phyloP scores from a whole-genome alignment of 1,139 yeast genomes.

The Sugiyamaella pinicola region DNA sequence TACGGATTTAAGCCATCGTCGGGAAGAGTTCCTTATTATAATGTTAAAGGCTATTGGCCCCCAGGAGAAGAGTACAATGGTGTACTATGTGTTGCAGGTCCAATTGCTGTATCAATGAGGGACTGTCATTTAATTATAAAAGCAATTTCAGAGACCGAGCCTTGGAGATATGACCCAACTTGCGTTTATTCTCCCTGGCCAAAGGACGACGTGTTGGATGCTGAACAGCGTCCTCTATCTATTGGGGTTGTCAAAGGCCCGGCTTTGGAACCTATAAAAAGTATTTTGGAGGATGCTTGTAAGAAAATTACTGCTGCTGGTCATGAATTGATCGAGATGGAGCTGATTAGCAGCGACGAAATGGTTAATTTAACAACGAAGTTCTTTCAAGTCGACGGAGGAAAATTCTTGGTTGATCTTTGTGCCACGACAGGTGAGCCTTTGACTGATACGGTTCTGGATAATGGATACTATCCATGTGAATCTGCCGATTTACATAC shows the following conservation, averaged over 20 bases:
- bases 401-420: constrained; percentile 42
- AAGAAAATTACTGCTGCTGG: constrained; percentile 41
- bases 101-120: constrained; percentile 53
- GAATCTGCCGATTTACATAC: constrained; percentile 39
- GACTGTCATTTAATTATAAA: constrained; percentile 62
- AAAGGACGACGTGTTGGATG: constrained; percentile 36
- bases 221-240: constrained; percentile 7
- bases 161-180: constrained; percentile 58
- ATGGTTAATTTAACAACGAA: constrained; percentile 42
- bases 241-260: constrained; percentile 41
- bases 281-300: constrained; percentile 40
- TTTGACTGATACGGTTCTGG: constrained; percentile 32
- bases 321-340: constrained; percentile 49
- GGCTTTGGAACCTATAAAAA: constrained; percentile 50
- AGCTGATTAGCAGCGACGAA: constrained; percentile 40
- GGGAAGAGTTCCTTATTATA: constrained; percentile 49
- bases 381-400: constrained; percentile 51
- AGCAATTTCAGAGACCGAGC: constrained; percentile 52
- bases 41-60: constrained; percentile 15
- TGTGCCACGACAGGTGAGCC: constrained; percentile 50
- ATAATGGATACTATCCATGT: constrained; percentile 42
- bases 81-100: constrained; percentile 48
- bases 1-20: constrained; percentile 57
- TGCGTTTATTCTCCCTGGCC: constrained; percentile 24
- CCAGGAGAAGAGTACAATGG: constrained; percentile 17